Evolutionary conservation across 192 early-diverging fungal species (phyloP).

Genomic region (Geranomyces michiganensis): DNA sequence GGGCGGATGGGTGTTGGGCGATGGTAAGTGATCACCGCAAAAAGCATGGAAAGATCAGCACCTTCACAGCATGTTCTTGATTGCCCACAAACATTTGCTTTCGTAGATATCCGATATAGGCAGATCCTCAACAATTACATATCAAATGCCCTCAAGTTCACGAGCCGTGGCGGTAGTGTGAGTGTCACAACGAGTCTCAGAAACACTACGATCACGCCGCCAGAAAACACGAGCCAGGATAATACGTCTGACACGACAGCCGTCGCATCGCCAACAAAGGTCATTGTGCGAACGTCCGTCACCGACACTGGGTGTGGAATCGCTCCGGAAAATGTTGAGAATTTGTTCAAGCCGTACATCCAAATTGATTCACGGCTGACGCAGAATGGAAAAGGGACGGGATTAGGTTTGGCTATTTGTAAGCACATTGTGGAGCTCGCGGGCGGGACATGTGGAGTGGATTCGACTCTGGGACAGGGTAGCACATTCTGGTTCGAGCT

Average conservation of each 20-base stretch:
- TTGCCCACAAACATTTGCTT: background rate
- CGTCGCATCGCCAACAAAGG: background rate
- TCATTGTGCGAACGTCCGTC: constrained; percentile 26
- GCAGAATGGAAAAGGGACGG: constrained; percentile 35
- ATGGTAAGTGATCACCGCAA: constrained; percentile 5
- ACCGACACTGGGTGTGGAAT: constrained; percentile 30
- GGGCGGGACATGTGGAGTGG: constrained; percentile 30
- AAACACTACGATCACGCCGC: constrained; percentile 5
- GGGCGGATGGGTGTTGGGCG: constrained; percentile 13
- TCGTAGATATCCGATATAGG: constrained; percentile 51
- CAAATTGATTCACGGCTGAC: constrained; percentile 22
- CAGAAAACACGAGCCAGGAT: background rate
- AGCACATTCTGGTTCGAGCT: constrained; percentile 36
- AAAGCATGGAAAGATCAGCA: no score
- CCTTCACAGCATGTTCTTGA: no score
- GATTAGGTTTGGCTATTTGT: constrained; percentile 30
- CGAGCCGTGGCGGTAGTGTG: background rate
- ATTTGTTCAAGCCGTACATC: constrained; percentile 30
- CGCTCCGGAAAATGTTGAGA: constrained; percentile 10
- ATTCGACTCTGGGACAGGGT: constrained; percentile 1
- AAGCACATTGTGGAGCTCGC: constrained; percentile 34
- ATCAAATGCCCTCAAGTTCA: constrained; percentile 82
- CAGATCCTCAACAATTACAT: constrained; percentile 84
- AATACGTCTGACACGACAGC: background rate
- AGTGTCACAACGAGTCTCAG: constrained; percentile 2